Evolutionary conservation across 306 rosid genomes (phyloP).

Genomic region (Adenanthera pavonina): DNA sequence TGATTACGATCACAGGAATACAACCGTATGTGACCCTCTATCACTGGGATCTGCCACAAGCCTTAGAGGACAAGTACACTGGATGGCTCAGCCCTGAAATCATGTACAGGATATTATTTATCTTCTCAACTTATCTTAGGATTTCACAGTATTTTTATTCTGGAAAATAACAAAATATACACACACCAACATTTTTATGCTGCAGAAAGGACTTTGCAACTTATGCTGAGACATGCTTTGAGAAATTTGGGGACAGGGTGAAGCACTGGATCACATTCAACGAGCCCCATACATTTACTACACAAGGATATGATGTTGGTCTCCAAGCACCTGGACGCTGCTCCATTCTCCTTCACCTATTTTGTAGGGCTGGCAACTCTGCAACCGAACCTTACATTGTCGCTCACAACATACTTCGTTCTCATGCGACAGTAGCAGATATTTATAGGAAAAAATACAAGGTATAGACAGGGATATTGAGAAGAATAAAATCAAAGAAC

Average conservation of each 20-base stretch:
- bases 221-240: conserved; percentile 83
- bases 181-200: conserved; percentile 16
- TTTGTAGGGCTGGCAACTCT: conserved; percentile 82
- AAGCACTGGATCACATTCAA: conserved; percentile 96
- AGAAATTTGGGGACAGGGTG: conserved; percentile 92
- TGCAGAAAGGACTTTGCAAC: conserved; percentile 75
- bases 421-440: conserved; percentile 69
- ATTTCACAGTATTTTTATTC: conserved; percentile 19
- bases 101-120: conserved; percentile 53
- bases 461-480: conserved; percentile 47
- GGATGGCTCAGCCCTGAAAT: conserved; percentile 87
- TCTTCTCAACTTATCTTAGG: neutral
- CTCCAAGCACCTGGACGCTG: conserved; percentile 92
- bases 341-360: conserved; percentile 63
- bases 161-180: conserved; percentile 8
- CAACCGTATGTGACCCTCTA: conserved; percentile 91
- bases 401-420: conserved; percentile 75
- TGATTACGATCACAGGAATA: conserved; percentile 56
- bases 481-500: neutral
- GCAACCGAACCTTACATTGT: conserved; percentile 86
- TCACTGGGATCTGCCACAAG: conserved; percentile 98
- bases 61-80: conserved; percentile 75
- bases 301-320: conserved; percentile 89
- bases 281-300: conserved; percentile 83
- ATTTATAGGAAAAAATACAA: conserved; percentile 73